Base-by-base conservation (phyloP, 2,329 filamentous ascomycete genomes). In the Ceratocystis destructans region DNA sequence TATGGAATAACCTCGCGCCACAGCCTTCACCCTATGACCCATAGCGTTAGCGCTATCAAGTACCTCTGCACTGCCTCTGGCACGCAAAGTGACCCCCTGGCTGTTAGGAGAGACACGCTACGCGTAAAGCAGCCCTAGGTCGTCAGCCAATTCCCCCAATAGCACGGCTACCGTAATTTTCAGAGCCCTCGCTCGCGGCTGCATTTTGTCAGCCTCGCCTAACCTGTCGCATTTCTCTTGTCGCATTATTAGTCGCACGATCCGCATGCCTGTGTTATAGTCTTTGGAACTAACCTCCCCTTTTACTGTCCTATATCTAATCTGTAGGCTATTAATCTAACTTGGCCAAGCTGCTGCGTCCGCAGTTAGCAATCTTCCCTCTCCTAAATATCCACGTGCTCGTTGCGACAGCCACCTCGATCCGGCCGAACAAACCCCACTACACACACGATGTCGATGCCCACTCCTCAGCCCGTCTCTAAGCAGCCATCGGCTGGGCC, bases 211-310 rank as follows among this genome's bases (percentile, higher is more conserved):
- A 68, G 64, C 50, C 64, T 68, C 31, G 66, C 62, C 61, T 46
- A 50, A 57, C 46, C 28, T 53, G 66, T 70, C 69, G 70, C 70
- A 70, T 71, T 70, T 73, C 69, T 71, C 37, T 41, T 41, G 37
- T 41, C 37, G 37, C 37, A 41, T 41, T 41, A 41, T 41, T 15
- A 41, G 81, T 81, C 78, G 79, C 79, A 41, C 69, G 74, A 76
- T 68, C 76, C 70, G 66, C 68, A 69, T 72, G 62, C 72, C 72
- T 69, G 73, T 72, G 68, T 73, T 72, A 70, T 72, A 45, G 22
- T 41, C 15, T 33, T 15, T 17, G 25, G 45, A 50, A 53, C 46
- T 55, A 20, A 45, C 50, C 45, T 57, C 44, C 37, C 37, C 33
- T 41, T 55, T 45, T 22, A 62, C 41, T 33, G n/a, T 3, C 10